Conservation (phyloP, 768 basidiomycete species). For the Boletus insuetus region DNA sequence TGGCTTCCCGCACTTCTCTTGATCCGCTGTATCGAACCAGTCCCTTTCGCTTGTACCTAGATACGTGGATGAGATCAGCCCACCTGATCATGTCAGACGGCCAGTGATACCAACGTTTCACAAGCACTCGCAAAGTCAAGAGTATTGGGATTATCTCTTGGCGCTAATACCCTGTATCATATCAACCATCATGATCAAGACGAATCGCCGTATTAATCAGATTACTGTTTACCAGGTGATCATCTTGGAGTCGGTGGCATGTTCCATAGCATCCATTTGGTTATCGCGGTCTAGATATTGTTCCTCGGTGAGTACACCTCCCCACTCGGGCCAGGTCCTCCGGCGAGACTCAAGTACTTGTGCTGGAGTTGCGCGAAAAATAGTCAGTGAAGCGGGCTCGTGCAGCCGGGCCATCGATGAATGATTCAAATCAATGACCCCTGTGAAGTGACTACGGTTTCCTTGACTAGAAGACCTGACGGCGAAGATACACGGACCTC, state of each 20-base stretch:
- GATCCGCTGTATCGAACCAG: too few species aligned
- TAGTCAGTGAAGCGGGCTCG: constrained; percentile 24
- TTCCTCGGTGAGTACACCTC: constrained; percentile 39
- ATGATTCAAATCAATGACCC: background rate
- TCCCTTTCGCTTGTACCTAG: too few species aligned
- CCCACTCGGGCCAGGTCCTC: constrained; percentile 42
- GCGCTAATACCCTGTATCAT: constrained; percentile 49
- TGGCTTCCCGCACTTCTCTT: too few species aligned
- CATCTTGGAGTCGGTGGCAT: constrained; percentile 43
- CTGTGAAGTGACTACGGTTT: background rate
- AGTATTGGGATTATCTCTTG: constrained; percentile 43
- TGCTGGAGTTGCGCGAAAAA: constrained; percentile 45
- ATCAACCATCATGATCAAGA: background rate
- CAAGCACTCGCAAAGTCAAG: constrained; percentile 7
- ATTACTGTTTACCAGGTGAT: constrained; percentile 43
- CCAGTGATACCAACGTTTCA: background rate
- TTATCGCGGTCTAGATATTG: constrained; percentile 45
- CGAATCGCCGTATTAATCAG: background rate
- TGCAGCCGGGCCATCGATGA: background rate
- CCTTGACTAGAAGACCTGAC: too few species aligned
- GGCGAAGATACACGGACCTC: too few species aligned
- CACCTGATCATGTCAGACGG: background rate
- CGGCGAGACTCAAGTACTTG: constrained; percentile 19
- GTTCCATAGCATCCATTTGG: constrained; percentile 40
- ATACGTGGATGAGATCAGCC: too few species aligned